A percentile compares a stretch with the other conserved stretches of the same genome.
Conservation (phyloP, 169 alveolate genomes). For the Amoebophrya sp. region DNA sequence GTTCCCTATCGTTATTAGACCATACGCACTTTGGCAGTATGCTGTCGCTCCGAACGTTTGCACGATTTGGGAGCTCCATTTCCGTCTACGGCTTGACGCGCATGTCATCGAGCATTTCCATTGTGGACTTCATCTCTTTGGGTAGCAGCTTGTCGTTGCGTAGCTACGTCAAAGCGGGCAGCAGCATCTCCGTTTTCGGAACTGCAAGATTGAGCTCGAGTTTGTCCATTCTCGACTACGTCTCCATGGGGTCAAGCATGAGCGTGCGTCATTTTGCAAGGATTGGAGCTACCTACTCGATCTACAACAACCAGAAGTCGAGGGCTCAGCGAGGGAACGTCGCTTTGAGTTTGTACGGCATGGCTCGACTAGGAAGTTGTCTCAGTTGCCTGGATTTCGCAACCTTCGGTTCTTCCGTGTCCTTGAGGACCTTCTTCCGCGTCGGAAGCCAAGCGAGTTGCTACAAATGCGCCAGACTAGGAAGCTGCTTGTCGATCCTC, state of each 20-base stretch:
- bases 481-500: neutral
- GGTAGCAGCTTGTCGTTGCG: neutral
- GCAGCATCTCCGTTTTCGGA: conserved; percentile 18
- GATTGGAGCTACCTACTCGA: neutral
- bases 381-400: neutral
- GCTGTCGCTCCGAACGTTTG: conserved; percentile 19
- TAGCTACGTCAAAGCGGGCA: neutral
- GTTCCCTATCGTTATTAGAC: neutral
- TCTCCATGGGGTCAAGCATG: neutral
- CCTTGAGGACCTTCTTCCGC: neutral
- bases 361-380: neutral
- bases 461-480: neutral
- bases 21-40: neutral
- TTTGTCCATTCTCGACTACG: conserved; percentile 9
- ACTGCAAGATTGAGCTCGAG: neutral
- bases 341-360: neutral
- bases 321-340: neutral
- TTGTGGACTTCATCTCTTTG: neutral
- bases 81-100: neutral
- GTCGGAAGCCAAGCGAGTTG: neutral
- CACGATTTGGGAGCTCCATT: neutral
- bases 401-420: neutral
- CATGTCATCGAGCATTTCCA: neutral
- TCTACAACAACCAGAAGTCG: neutral
- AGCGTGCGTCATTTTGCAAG: neutral